Percentiles rank a stretch among this genome's conserved stretches.
Evolutionary conservation across 176 grass and related monocot species (phyloP).

Genomic region (Secale cereale): DNA sequence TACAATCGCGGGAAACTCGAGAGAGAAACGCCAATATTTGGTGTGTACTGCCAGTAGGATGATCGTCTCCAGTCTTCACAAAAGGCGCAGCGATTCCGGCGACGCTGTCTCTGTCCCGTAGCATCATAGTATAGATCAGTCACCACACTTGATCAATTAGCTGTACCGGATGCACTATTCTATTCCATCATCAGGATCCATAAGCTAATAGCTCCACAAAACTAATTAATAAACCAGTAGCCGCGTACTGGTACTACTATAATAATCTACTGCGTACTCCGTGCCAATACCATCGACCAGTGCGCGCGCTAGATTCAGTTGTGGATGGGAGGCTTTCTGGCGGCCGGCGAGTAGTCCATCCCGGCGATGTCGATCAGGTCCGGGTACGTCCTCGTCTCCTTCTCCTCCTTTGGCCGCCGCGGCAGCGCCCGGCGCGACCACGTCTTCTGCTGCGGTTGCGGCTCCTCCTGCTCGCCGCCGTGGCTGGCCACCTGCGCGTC

Average conservation of each 20-base stretch:
- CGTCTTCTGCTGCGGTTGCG: background rate
- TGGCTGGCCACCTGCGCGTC: background rate
- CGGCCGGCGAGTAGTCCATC: slow-evolving; percentile 94
- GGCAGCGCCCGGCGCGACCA: background rate
- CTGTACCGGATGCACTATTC: slow-evolving; percentile 48
- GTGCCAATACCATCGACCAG: no score
- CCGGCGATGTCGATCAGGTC: slow-evolving; percentile 83
- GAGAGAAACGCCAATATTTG: slow-evolving; percentile 32
- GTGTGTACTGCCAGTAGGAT: background rate
- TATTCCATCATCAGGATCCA: slow-evolving; percentile 32
- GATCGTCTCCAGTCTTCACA: slow-evolving; percentile 57
- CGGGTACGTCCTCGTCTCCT: slow-evolving; percentile 20
- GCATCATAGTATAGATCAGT: background rate
- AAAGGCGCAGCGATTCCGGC: slow-evolving; percentile 89
- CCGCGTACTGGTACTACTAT: slow-evolving; percentile 2
- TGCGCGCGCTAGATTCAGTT: slow-evolving; percentile 36
- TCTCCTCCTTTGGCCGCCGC: background rate
- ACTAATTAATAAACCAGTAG: slow-evolving; percentile 19
- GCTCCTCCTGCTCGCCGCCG: background rate
- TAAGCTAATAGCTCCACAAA: background rate
- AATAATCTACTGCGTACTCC: background rate
- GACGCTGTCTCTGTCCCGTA: slow-evolving; percentile 52
- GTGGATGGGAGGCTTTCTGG: slow-evolving; percentile 89
- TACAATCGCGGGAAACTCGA: slow-evolving; percentile 31
- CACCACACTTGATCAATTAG: background rate